Evolutionary conservation across 345 rosid species (phyloP).

Genomic region (Litchi chinensis): DNA sequence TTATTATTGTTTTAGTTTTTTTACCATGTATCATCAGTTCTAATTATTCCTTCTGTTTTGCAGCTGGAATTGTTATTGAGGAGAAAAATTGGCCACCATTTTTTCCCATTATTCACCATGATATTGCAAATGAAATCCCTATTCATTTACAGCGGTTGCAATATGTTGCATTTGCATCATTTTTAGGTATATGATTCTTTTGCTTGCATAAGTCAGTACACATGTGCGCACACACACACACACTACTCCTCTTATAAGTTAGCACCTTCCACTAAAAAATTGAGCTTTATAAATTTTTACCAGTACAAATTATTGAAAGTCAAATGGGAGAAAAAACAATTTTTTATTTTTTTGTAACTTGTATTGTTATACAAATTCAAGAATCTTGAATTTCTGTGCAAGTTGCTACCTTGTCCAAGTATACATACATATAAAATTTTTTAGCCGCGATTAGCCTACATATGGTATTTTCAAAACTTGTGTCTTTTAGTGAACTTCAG

Average conservation of each 20-base stretch:
- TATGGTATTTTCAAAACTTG: too few species aligned
- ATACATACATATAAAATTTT: too few species aligned
- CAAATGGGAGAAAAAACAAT: too few species aligned
- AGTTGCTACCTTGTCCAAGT: too few species aligned
- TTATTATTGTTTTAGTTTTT: not conserved
- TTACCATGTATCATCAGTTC: not conserved
- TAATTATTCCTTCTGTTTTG: slow-evolving; percentile 22
- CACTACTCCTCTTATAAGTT: not conserved
- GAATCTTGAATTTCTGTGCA: too few species aligned
- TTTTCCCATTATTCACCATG: slow-evolving; percentile 86
- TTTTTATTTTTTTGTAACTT: too few species aligned
- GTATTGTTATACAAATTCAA: too few species aligned
- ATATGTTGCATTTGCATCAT: slow-evolving; percentile 72
- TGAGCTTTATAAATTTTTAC: too few species aligned
- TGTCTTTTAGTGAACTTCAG: too few species aligned
- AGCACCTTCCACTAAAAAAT: not conserved
- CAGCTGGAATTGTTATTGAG: slow-evolving; percentile 75
- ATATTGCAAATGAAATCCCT: slow-evolving; percentile 83
- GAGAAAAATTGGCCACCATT: slow-evolving; percentile 92
- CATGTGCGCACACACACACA: too few species aligned
- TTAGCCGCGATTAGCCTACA: too few species aligned
- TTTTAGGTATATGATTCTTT: slow-evolving; percentile 49
- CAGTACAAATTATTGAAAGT: too few species aligned
- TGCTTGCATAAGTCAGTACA: not conserved
- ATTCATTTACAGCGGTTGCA: slow-evolving; percentile 79